Conservation (phyloP, 257 asterid species). For the Nicotiana noctiflora region DNA sequence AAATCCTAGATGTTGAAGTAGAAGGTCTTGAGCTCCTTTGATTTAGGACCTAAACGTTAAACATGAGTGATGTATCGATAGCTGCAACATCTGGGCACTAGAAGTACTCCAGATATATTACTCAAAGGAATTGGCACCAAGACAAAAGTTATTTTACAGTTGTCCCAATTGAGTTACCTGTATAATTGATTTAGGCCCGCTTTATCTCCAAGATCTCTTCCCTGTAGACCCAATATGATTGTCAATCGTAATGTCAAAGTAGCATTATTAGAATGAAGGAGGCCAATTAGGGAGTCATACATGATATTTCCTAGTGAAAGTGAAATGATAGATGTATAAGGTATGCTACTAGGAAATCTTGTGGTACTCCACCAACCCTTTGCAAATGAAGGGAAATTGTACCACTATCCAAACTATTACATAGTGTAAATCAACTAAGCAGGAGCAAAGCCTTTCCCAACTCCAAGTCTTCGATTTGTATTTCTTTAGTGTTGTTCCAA, state of each 20-base stretch:
- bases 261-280: background rate
- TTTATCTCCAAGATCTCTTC: background rate
- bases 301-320: background rate
- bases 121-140: background rate
- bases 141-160: background rate
- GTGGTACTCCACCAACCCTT: background rate
- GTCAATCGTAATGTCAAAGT: background rate
- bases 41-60: background rate
- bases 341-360: background rate
- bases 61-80: background rate
- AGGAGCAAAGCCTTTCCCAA: background rate
- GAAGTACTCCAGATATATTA: background rate
- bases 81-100: background rate
- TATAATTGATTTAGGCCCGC: background rate
- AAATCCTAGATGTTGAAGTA: background rate
- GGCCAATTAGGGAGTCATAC: background rate
- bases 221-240: background rate
- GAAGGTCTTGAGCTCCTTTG: background rate
- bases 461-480: background rate
- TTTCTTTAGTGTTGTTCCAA: background rate
- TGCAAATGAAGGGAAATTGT: background rate
- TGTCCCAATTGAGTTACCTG: background rate
- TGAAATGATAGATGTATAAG: background rate
- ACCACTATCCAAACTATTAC: background rate
- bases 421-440: background rate